Conservation (phyloP, 2,329 filamentous ascomycete species). For the Lasiodiplodia gonubiensis region DNA sequence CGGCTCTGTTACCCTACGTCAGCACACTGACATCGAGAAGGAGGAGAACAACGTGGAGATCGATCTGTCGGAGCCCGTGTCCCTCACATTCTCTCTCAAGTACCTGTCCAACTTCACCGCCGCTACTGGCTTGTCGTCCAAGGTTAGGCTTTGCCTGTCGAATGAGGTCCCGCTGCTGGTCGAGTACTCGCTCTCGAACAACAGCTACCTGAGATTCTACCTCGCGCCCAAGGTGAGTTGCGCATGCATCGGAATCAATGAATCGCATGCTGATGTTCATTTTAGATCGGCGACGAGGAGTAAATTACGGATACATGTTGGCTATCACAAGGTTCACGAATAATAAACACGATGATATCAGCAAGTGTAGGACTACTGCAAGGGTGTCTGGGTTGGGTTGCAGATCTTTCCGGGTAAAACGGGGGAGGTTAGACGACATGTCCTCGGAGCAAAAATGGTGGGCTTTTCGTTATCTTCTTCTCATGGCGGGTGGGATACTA, state of each 20-base stretch:
- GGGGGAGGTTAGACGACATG: constrained; percentile 22
- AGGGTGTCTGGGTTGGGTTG: constrained; percentile 17
- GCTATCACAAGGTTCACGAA: constrained; percentile 20
- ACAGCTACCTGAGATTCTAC: constrained; percentile 94
- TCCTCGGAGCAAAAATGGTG: constrained; percentile 22
- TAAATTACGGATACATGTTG: constrained; percentile 41
- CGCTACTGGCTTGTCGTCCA: constrained; percentile 79
- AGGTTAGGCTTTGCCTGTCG: constrained; percentile 91
- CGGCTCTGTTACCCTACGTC: constrained; percentile 88
- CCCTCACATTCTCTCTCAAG: constrained; percentile 97
- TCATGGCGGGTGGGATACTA: not conserved
- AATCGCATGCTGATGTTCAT: constrained; percentile 44
- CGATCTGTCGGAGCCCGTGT: constrained; percentile 87
- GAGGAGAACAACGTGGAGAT: constrained; percentile 85
- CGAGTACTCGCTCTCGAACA: constrained; percentile 82
- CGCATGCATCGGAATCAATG: not conserved
- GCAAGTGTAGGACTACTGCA: constrained; percentile 29
- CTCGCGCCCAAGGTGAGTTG: constrained; percentile 88
- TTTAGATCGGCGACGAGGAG: constrained; percentile 74
- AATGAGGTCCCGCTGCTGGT: constrained; percentile 96
- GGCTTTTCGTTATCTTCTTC: constrained; percentile 6
- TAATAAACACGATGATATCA: constrained; percentile 26
- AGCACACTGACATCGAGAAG: constrained; percentile 88
- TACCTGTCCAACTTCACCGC: constrained; percentile 99
- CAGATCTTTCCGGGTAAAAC: constrained; percentile 2